Evolutionary conservation across 2,329 filamentous ascomycete genomes (phyloP).

Genomic region (Colletotrichum filicis): DNA sequence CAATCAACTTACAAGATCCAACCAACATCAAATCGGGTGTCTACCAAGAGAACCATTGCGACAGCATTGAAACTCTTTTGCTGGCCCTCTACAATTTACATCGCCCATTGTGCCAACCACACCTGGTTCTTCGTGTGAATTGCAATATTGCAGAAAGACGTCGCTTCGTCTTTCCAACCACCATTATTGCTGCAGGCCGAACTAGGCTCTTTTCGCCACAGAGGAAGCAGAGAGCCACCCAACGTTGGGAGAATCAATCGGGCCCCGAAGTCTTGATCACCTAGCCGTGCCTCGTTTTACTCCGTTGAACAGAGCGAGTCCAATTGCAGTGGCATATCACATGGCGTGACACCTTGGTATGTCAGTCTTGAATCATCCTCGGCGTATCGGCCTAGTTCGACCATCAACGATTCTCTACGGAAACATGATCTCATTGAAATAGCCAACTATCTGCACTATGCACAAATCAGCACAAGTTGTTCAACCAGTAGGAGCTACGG

Average conservation of each 20-base stretch:
- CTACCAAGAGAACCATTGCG: not conserved
- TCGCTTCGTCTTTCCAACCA: not conserved
- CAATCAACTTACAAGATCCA: not conserved
- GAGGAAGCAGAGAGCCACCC: not conserved
- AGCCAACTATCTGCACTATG: not conserved
- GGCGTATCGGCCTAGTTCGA: not conserved
- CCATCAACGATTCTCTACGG: not conserved
- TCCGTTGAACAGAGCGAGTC: not conserved
- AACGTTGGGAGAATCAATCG: not conserved
- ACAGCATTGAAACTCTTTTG: not conserved
- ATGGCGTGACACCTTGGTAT: not conserved
- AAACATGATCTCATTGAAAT: not conserved
- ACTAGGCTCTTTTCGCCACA: not conserved
- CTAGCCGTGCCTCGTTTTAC: not conserved
- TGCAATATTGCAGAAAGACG: not conserved
- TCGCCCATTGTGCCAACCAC: not conserved
- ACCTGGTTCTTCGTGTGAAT: not conserved
- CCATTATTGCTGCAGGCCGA: too few species aligned
- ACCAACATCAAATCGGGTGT: not conserved
- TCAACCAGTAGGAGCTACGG: not conserved
- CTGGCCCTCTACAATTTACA: not conserved
- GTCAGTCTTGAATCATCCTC: not conserved
- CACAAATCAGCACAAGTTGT: constrained; percentile 2
- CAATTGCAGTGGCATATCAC: not conserved
- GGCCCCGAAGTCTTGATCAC: not conserved